Conservation (phyloP, 306 rosid genomes). For the Urtica urens region DNA sequence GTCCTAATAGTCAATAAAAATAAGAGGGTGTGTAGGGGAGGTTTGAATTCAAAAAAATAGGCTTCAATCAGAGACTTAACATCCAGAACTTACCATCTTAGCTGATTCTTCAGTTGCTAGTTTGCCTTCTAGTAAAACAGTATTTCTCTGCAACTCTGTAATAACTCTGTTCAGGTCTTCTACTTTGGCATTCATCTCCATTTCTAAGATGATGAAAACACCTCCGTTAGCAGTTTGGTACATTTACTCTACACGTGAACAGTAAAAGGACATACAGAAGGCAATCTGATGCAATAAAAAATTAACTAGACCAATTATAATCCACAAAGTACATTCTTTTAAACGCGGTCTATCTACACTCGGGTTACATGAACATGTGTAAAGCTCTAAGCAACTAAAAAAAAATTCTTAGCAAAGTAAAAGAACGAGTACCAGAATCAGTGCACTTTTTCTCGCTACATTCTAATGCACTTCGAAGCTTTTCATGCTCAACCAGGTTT, state of each 20-base stretch:
- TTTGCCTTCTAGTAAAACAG: conserved; percentile 46
- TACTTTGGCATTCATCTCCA: conserved; percentile 43
- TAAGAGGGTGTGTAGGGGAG: neutral
- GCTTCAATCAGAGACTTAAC: conserved; percentile 12
- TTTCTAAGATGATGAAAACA: conserved; percentile 40
- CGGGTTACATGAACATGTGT: too few species aligned
- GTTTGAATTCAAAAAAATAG: conserved; percentile 4
- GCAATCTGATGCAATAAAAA: too few species aligned
- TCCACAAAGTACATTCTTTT: too few species aligned
- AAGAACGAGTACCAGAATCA: conserved; percentile 45
- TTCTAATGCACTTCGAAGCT: conserved; percentile 45
- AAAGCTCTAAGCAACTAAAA: too few species aligned
- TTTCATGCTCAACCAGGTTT: conserved; percentile 45
- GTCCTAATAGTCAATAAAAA: conserved; percentile 34
- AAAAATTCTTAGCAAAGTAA: too few species aligned
- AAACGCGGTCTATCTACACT: too few species aligned
- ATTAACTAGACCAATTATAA: too few species aligned
- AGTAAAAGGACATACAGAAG: neutral
- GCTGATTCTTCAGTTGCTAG: conserved; percentile 50
- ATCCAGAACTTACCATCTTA: conserved; percentile 46
- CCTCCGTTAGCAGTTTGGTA: conserved; percentile 7
- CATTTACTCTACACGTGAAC: neutral
- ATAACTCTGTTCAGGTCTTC: conserved; percentile 35
- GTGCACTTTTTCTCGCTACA: conserved; percentile 51
- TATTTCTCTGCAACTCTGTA: conserved; percentile 35